Evolutionary conservation across 257 asterid species (phyloP).

Genomic region (Nicotiana sylvestris): DNA sequence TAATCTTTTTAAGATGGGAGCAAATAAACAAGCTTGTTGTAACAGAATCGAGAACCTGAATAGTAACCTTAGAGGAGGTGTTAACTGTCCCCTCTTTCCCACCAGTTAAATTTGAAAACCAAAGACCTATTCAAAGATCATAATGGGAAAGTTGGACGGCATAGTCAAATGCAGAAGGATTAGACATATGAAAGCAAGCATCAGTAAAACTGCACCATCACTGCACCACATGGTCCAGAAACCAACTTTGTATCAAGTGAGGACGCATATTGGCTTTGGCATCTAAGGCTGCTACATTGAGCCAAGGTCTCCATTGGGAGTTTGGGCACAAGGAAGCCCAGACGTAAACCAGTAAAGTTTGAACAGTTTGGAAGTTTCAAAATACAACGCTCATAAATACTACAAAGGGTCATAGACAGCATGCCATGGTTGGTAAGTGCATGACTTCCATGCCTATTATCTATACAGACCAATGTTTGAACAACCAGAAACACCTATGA

Average conservation of each 20-base stretch:
- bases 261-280: conserved; percentile 2
- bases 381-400: not conserved
- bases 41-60: not conserved
- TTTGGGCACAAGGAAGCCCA: not conserved
- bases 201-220: not conserved
- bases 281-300: not conserved
- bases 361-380: not conserved
- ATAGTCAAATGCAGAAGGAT: not conserved
- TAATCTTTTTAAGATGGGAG: not conserved
- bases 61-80: not conserved
- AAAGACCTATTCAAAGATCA: not conserved
- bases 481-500: not conserved
- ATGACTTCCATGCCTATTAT: not conserved
- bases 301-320: not conserved
- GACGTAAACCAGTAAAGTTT: not conserved
- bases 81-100: not conserved
- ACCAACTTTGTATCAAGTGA: not conserved
- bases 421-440: conserved; percentile 2
- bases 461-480: not conserved
- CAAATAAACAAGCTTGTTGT: not conserved
- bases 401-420: not conserved
- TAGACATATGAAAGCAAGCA: not conserved
- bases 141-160: not conserved
- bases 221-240: not conserved
- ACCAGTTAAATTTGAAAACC: not conserved